These are phyloP conservation scores for Dactylella cylindrospora DNA, from an alignment of 2,329 filamentous ascomycete genomes.

Conservation along the genomic window DNA sequence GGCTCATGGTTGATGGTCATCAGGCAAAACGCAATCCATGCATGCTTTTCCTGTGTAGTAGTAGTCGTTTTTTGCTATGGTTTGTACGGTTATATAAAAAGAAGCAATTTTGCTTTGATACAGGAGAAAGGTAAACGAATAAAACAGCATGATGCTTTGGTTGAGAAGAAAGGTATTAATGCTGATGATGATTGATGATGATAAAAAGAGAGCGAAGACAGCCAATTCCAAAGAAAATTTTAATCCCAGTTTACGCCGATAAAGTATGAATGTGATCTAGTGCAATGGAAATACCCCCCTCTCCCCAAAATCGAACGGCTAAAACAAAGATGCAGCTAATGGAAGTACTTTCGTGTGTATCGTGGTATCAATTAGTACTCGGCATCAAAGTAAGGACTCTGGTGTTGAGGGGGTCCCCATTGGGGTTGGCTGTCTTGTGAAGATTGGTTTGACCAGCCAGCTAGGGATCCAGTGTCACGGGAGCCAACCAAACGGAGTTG, in stretches of 20 bases:
- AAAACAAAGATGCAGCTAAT: slow-evolving; percentile 42
- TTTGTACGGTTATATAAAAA: no score
- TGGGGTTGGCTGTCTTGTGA: slow-evolving; percentile 41
- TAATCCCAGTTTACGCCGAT: slow-evolving; percentile 44
- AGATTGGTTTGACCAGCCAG: slow-evolving; percentile 43
- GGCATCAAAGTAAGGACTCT: slow-evolving; percentile 43
- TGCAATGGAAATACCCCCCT: slow-evolving; percentile 31
- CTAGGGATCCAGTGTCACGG: slow-evolving; percentile 39
- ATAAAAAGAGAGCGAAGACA: background rate
- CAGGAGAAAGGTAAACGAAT: no score
- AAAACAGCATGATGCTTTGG: slow-evolving; percentile 12
- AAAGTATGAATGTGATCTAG: slow-evolving; percentile 44
- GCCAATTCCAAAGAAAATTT: slow-evolving; percentile 33
- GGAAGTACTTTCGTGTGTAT: slow-evolving; percentile 44
- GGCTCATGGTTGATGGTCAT: slow-evolving; percentile 43
- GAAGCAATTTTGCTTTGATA: no score
- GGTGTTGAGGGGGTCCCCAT: slow-evolving; percentile 42
- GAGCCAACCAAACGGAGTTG: slow-evolving; percentile 24
- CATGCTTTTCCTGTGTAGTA: slow-evolving; percentile 15
- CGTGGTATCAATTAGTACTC: slow-evolving; percentile 40
- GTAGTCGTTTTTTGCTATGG: slow-evolving; percentile 1
- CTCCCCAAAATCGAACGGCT: slow-evolving; percentile 34
- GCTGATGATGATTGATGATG: slow-evolving; percentile 3
- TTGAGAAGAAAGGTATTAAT: slow-evolving; percentile 32
- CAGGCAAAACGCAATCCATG: slow-evolving; percentile 38